These are phyloP conservation scores for Citrus sp. DNA, from an alignment of 345 rosid species.

Conservation along the genomic window DNA sequence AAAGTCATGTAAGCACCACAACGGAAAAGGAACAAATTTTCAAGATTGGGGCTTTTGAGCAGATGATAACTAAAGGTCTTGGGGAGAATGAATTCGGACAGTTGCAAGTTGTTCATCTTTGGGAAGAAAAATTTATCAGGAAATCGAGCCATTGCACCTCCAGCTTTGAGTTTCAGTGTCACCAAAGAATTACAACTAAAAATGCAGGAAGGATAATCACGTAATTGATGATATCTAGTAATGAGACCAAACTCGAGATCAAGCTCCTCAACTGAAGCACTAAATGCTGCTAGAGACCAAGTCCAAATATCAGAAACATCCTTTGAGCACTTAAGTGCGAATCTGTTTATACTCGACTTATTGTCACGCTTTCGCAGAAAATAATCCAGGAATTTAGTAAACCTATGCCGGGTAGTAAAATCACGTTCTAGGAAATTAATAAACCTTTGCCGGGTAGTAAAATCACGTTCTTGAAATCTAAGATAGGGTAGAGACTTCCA, in stretches of 20 bases:
- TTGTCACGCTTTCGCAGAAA: not conserved
- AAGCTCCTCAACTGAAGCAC: not conserved
- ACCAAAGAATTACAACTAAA: too few species aligned
- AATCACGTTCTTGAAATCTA: not conserved
- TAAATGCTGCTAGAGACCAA: not conserved
- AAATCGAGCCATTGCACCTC: too few species aligned
- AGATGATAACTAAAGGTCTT: not conserved
- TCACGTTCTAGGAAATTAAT: not conserved
- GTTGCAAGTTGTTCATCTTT: not conserved
- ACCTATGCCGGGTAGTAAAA: not conserved
- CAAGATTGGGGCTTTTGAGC: not conserved
- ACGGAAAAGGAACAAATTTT: not conserved
- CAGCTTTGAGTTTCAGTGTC: too few species aligned
- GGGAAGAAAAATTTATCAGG: too few species aligned
- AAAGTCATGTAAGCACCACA: not conserved
- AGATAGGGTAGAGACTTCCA: not conserved
- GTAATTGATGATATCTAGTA: too few species aligned
- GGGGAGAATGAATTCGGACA: not conserved
- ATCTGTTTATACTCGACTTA: not conserved
- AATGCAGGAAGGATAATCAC: too few species aligned
- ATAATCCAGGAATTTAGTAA: not conserved
- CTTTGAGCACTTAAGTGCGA: not conserved
- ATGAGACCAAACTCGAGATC: not conserved
- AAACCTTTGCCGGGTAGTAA: not conserved
- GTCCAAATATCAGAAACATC: not conserved